Conservation (phyloP, 1,139 yeast species). For the Nakaseomyces uthaithaninus region DNA sequence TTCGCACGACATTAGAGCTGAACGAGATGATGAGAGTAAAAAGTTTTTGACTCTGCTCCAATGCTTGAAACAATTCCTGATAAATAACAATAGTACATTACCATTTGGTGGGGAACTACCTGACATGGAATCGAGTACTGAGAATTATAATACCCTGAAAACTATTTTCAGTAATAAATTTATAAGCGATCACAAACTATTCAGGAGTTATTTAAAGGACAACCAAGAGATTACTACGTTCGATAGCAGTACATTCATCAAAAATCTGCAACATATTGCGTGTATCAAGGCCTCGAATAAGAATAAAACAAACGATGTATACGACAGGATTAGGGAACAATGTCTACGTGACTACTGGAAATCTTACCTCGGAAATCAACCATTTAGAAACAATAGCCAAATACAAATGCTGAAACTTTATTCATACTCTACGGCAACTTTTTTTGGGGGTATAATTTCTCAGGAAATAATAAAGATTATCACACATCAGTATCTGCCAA, state of each 20-base stretch:
- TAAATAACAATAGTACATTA: neutral
- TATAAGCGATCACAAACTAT: neutral
- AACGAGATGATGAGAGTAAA: neutral
- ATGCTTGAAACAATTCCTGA: neutral
- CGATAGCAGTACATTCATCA: neutral
- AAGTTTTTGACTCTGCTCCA: neutral
- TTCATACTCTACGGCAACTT: slow-evolving; percentile 32
- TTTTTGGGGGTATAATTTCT: slow-evolving; percentile 73
- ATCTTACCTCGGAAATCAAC: neutral
- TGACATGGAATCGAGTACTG: slow-evolving; percentile 81
- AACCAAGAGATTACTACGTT: neutral
- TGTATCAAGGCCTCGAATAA: neutral
- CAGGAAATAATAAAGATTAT: slow-evolving; percentile 66
- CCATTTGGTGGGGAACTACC: slow-evolving; percentile 63
- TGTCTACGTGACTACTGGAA: neutral
- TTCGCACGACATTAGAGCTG: slow-evolving; percentile 38
- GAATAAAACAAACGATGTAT: neutral
- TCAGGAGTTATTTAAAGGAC: neutral
- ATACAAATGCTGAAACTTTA: neutral
- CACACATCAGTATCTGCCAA: slow-evolving; percentile 65
- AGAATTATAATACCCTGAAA: slow-evolving; percentile 51
- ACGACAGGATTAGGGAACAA: neutral
- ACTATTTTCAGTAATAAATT: slow-evolving; percentile 38
- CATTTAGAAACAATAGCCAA: neutral
- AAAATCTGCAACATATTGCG: neutral